phyloP scores from a whole-genome alignment of 768 basidiomycete species.

The Hygrophorus pudorinus region DNA sequence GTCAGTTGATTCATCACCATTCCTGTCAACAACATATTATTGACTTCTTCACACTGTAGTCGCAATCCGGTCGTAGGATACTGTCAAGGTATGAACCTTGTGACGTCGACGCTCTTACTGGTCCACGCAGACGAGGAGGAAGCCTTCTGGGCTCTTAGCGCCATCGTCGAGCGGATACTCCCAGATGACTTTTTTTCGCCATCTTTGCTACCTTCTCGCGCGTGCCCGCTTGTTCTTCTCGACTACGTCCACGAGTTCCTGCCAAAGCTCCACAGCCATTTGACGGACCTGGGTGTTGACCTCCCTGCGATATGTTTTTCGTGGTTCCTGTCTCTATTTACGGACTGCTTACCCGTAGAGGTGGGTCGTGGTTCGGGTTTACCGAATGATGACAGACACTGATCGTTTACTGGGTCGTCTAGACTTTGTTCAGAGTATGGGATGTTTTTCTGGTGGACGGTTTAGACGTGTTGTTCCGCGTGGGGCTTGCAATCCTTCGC shows the following conservation, averaged over 20 bases:
- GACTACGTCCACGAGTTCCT: conserved; percentile 76
- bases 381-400: conserved; percentile 1
- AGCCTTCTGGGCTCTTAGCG: conserved; percentile 90
- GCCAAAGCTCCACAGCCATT: conserved; percentile 68
- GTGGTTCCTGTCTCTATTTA: conserved; percentile 96
- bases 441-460: conserved; percentile 93
- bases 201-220: conserved; percentile 82
- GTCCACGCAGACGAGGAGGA: conserved; percentile 95
- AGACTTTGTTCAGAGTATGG: conserved; percentile 96
- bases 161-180: conserved; percentile 80
- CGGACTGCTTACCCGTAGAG: conserved; percentile 92
- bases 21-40: not conserved
- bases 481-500: conserved; percentile 80
- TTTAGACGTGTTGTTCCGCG: conserved; percentile 81
- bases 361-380: conserved; percentile 30
- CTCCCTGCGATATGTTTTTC: conserved; percentile 94
- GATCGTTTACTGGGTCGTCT: not conserved
- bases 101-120: conserved; percentile 88
- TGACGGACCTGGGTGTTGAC: conserved; percentile 77
- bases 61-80: conserved; percentile 91
- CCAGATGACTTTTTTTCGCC: conserved; percentile 94
- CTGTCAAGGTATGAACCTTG: conserved; percentile 92
- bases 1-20: conserved; percentile 32
- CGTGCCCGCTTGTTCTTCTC: conserved; percentile 83
- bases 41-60: conserved; percentile 27